Percentiles rank a stretch among this genome's conserved stretches.
Conservation (phyloP, 345 rosid species). For the Clausena lansium region DNA sequence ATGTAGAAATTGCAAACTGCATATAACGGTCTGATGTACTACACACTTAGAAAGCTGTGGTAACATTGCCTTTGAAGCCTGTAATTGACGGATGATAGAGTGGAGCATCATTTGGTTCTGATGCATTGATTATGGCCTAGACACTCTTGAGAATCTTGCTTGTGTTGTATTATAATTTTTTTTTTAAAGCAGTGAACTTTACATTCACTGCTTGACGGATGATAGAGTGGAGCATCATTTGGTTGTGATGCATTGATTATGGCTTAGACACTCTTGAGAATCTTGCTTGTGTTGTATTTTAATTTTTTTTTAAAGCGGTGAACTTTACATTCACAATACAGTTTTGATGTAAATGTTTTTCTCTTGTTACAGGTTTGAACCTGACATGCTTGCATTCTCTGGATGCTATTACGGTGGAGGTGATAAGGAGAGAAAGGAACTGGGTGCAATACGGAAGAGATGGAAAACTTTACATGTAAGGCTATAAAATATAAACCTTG, state of each 20-base stretch:
- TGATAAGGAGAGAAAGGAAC: slow-evolving; percentile 75
- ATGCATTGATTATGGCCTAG: neutral
- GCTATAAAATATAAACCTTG: slow-evolving; percentile 17
- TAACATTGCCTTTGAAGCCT: neutral
- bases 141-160: neutral
- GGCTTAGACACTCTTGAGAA: neutral
- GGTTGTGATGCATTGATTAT: neutral
- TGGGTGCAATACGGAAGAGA: slow-evolving; percentile 85
- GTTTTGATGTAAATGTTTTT: slow-evolving; percentile 25
- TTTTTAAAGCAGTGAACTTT: neutral
- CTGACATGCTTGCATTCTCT: slow-evolving; percentile 99
- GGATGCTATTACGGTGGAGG: slow-evolving; percentile 99
- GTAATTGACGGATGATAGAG: neutral
- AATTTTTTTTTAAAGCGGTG: neutral
- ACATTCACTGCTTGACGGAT: no score
- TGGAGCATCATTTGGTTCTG: neutral
- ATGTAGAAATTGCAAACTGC: neutral
- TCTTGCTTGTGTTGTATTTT: neutral
- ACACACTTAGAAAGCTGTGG: neutral
- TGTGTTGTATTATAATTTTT: neutral
- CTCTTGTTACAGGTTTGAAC: slow-evolving; percentile 80
- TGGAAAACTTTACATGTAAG: slow-evolving; percentile 98
- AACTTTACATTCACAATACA: neutral
- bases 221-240: neutral
- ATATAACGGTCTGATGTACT: neutral